Base-by-base conservation (phyloP, 2,329 filamentous ascomycete species). In the Emydomyces testavorans region DNA sequence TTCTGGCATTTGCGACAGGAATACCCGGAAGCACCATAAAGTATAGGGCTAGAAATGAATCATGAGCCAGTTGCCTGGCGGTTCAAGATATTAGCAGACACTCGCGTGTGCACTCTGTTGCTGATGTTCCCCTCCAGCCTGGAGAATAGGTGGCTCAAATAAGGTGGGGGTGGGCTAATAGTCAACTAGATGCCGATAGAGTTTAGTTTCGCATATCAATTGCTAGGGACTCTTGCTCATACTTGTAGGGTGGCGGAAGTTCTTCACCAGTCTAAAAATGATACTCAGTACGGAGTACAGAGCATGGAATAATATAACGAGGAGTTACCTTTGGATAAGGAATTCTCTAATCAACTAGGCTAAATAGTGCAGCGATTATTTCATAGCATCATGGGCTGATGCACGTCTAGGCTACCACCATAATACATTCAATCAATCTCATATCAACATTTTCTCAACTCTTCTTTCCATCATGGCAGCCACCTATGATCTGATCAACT, bases 1-100 rank as follows among this genome's bases (percentile, higher is more conserved):
- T 43, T 54, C 53, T 49, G 53, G 38, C 51, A 54, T 54, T 47
- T 23, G 46, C 20, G 31, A 15, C 37, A 35, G 3, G 13, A 29
- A 20, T 21, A 26, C 23, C n/a, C n/a, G 36, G 4, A 20, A 35
- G 13, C 13, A 20, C 6, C 45, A 7, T 10, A 28, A 16, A 46
- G 6, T 3, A 34, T 3, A 36, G 16, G 29, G 23, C 16, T 8
- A 20, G 11, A 20, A 11, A 15, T 18, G 28, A 29, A 35, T 42
- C 46, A n/a, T 20, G 18, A 31, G 46, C 46, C 46, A 48, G 41
- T 40, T 47, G 43, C 32, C 26, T 23, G 15, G 26, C 24, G n/a
- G 28, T 15, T 46, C 35, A n/a, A 31, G 10, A 21, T 38, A 34
- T 15, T 18, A 18, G 36, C 35, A 32, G 13, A 20, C 21, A 29